Evolutionary conservation across 73 alveolate species (phyloP), one percentile per base, ranked within the genome.

Genomic region (Durusdinium trenchii): DNA sequence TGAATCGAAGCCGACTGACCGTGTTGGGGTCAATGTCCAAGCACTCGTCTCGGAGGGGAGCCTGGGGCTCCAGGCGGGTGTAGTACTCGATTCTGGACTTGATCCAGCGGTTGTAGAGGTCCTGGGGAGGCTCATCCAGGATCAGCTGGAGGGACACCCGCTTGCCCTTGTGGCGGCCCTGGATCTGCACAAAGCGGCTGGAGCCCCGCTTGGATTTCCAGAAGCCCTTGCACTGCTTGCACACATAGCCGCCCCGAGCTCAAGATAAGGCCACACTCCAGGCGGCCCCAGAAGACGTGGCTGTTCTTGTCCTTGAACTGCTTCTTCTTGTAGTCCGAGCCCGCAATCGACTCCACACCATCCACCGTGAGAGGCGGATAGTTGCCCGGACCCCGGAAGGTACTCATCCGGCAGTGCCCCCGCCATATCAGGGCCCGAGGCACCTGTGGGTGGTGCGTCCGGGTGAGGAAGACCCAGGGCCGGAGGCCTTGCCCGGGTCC

Each of bases 111-210:
- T 71, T 38, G 38, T 71, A 71, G 51, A n/a, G 26, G 51, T 6
- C 50, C 84, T 28, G 51, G 51, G 84, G 84, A 9, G 84, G 84
- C 50, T 71, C 84, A n/a, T 71, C 84, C 84, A 71, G 38, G 84
- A 71, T 71, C n/a, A 71, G 84, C 84, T 71, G 84, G 51, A 71
- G 28, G 26, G 28, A 6, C n/a, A 36, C 50, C n/a, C 50, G 47
- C 38, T 36, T 26, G 50, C 38, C 38, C 9, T 10, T 42, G 43
- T 23, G 26, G 42, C 38, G 9, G 78, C 78, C 78, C 42, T 7
- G 5, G 78, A 64, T 6, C 78, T 64, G 51, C 47, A 6, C 47
- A 26, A 6, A 6, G 47, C 47, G 9, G 64, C 28, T 12, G 64
- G 28, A 54, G 64, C 64, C 64, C 20, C 64, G 64, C 64, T 20